phyloP scores from a whole-genome alignment of 805 yeast genomes.

The Candida nemodendra region DNA sequence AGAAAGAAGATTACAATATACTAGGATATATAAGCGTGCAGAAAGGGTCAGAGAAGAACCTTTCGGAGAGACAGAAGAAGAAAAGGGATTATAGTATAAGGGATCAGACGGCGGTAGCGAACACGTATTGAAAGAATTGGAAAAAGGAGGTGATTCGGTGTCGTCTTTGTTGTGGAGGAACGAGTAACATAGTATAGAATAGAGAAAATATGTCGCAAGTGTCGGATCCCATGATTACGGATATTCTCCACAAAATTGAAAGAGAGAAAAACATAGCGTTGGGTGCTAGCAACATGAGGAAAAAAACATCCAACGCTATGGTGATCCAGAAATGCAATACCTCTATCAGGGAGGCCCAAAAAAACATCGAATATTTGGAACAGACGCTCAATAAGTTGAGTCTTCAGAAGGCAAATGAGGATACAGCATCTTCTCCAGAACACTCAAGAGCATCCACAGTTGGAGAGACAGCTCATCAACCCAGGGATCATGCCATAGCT shows the following conservation, averaged over 20 bases:
- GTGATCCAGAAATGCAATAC: constrained; percentile 91
- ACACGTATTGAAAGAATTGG: too few species aligned
- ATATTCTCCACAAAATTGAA: constrained; percentile 81
- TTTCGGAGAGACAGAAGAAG: too few species aligned
- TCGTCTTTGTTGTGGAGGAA: neutral
- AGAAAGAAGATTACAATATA: too few species aligned
- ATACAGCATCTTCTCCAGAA: constrained; percentile 2
- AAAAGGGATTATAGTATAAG: too few species aligned
- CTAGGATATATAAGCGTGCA: too few species aligned
- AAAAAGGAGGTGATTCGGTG: neutral
- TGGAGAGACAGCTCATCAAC: constrained; percentile 3
- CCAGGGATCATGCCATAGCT: constrained; percentile 15
- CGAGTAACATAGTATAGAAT: neutral
- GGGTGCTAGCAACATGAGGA: constrained; percentile 81
- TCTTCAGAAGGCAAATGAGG: constrained; percentile 28
- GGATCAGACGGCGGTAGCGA: too few species aligned
- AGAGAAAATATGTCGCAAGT: constrained; percentile 17
- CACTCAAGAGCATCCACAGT: constrained; percentile 3
- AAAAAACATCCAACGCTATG: constrained; percentile 71
- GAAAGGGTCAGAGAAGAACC: too few species aligned
- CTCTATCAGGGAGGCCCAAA: constrained; percentile 85
- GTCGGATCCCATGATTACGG: constrained; percentile 47
- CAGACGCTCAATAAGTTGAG: constrained; percentile 67
- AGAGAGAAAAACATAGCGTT: constrained; percentile 83
- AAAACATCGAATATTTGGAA: constrained; percentile 85